Base-by-base conservation (phyloP, 108 stramenopile genomes). In the Pseudonitzschia multiseries region DNA sequence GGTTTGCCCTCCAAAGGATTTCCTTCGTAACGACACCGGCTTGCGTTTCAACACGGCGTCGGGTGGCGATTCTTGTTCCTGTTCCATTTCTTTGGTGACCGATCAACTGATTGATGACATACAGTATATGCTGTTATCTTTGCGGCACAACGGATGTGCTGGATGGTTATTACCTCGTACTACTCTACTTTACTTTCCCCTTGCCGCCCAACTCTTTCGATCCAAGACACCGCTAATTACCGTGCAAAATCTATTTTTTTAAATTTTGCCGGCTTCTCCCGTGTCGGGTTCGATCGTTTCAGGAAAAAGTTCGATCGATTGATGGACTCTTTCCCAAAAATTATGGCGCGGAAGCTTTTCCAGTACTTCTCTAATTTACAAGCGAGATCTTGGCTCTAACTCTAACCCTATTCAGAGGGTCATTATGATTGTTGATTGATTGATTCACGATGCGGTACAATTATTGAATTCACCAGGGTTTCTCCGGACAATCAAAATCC, bases 1-100 rank as follows among this genome's bases (percentile, higher is more conserved):
- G 21, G 43, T 46, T 29, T 67, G 66, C 13, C 66, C 66, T 50
- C 66, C 66, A 24, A 67, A 67, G 44, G 66, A 48, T 67, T 67
- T 44, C 22, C 61, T 33, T 40, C 61, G 61, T 33, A 62, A 40
- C n/a, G 61, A 41, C 1, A n/a, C 32, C 14, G 61, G 61, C 33
- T 36, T 44, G 43, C 43, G 22, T 44, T 50, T 44, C n/a, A 50
- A 22, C 46, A 50, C 48, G 66, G n/a, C 26, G 66, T 42, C 9
- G 27, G 26, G 27, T 26, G 57, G 14, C 20, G 0, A n/a, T 42
- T 6, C 10, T 42, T 42, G 42, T 10, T 48, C 14, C 13, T 48
- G 8, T 14, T 48, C 46, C 14, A 48, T 48, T 18, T 48, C 46
- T 48, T 18, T 18, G 46, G 18, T 18, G 14, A 48, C 17, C 8